phyloP scores from a whole-genome alignment of 1,284 basidiomycete species.

The Ustilago loliicola region DNA sequence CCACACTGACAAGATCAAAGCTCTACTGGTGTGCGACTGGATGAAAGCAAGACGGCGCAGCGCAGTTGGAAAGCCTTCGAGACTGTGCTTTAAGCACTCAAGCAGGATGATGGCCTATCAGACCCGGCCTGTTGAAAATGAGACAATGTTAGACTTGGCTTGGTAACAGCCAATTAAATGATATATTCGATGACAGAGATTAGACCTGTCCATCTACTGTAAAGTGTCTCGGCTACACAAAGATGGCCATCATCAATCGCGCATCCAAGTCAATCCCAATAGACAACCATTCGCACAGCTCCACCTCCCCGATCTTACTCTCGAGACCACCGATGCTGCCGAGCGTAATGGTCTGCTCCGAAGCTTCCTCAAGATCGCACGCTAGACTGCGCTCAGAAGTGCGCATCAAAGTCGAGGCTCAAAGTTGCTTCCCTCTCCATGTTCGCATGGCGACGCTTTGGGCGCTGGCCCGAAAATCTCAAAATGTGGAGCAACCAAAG shows the following conservation, averaged over 20 bases:
- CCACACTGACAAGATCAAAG: background rate
- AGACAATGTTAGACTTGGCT: background rate
- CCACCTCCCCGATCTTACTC: background rate
- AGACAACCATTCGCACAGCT: background rate
- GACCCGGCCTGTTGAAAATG: background rate
- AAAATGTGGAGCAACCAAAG: conserved; percentile 25
- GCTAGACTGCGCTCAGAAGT: background rate
- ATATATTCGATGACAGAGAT: background rate
- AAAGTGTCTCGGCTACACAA: conserved; percentile 8
- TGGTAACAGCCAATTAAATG: background rate
- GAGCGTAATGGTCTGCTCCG: background rate
- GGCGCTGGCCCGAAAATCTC: background rate
- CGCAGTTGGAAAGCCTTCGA: too few species aligned
- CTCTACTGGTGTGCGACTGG: background rate
- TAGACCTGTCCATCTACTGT: background rate
- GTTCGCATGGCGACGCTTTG: background rate
- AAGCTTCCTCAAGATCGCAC: background rate
- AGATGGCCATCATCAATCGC: background rate
- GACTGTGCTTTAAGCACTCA: too few species aligned
- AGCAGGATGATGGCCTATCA: too few species aligned
- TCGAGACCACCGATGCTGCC: background rate
- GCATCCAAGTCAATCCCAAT: background rate
- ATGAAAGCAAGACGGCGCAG: too few species aligned
- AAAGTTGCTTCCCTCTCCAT: background rate
- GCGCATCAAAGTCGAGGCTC: background rate